A percentile compares a stretch with the other conserved stretches of the same genome.
phyloP scores from a whole-genome alignment of 1,139 yeast species.

The Wickerhamiella pararugosa region DNA sequence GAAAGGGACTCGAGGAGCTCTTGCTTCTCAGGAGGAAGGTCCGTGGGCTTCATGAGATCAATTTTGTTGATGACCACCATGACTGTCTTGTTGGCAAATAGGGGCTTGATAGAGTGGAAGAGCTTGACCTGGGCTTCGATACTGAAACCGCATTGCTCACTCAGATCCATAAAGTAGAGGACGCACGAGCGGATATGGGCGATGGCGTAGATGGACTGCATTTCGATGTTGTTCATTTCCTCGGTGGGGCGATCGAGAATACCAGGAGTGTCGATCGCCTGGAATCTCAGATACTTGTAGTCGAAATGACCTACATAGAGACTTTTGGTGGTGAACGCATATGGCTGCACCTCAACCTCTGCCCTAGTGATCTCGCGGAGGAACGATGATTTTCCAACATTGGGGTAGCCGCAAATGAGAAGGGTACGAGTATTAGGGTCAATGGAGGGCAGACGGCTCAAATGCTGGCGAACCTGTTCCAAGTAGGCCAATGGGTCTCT shows the following conservation, averaged over 20 bases:
- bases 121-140: conserved; percentile 94
- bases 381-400: conserved; percentile 96
- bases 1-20: conserved; percentile 47
- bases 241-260: conserved; percentile 96
- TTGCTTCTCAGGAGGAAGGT: conserved; percentile 63
- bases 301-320: conserved; percentile 99
- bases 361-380: conserved; percentile 89
- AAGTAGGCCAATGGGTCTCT: conserved; percentile 86
- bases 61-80: conserved; percentile 91
- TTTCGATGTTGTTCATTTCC: conserved; percentile 98
- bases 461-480: conserved; percentile 98
- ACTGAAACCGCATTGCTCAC: conserved; percentile 98
- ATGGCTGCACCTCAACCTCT: conserved; percentile 97
- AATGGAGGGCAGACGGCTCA: conserved; percentile 94
- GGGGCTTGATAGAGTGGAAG: conserved; percentile 91
- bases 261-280: conserved; percentile 99
- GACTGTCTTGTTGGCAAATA: conserved; percentile 92
- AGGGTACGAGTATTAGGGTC: conserved; percentile 98
- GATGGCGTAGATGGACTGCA: conserved; percentile 97
- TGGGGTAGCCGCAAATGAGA: conserved; percentile 95
- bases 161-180: conserved; percentile 90
- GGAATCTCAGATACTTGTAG: conserved; percentile 91
- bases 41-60: conserved; percentile 76
- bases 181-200: conserved; percentile 96
- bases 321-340: conserved; percentile 97